Evolutionary conservation across 2,329 filamentous ascomycete species (phyloP), one percentile per base, ranked within the genome.

Genomic region (Paraphoma sp.): DNA sequence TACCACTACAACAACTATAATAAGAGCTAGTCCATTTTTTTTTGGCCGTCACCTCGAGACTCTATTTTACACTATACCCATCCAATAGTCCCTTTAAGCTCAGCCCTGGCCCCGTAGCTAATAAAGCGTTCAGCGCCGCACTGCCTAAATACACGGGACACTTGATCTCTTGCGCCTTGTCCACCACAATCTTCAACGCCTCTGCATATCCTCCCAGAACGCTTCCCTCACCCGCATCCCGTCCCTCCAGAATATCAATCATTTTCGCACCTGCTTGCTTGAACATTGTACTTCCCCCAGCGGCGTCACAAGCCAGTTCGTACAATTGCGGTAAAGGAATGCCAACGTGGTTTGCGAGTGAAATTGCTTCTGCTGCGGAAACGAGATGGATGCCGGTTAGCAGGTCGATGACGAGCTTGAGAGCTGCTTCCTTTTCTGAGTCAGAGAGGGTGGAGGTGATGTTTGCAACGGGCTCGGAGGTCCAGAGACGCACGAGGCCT

Each of bases 401-500:
- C 7, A 78, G 69, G 45, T 72, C 58, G 18, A 69, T 54, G 33
- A 76, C 68, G 6, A 80, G 76, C 17, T 76, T 69, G n/a, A 74
- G 60, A 31, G 71, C 74, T 12, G 66, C 55, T 31, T 68, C 44
- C 51, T 76, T 72, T 14, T 73, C 69, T 36, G 64, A 56, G 8
- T 60, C 57, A 0, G 40, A 42, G 16, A 42, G 40, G 8, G 70
- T 67, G 14, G 71, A 53, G 0, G 49, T 59, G 45, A 76, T 71
- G 56, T 55, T 67, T 7, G 68, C 60, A 11, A 83, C 75, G 0
- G 81, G 76, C 0, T 77, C 72, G 0, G 70, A 55, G 0, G 68
- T 74, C 73, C 86, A 87, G 48, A 86, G 78, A 50, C 83, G 83
- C 14, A 87, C 83, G 64, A 86, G 77, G 11, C 82, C 80, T 1